Evolutionary conservation across 345 rosid genomes (phyloP).

Genomic region (Camelina laxa): DNA sequence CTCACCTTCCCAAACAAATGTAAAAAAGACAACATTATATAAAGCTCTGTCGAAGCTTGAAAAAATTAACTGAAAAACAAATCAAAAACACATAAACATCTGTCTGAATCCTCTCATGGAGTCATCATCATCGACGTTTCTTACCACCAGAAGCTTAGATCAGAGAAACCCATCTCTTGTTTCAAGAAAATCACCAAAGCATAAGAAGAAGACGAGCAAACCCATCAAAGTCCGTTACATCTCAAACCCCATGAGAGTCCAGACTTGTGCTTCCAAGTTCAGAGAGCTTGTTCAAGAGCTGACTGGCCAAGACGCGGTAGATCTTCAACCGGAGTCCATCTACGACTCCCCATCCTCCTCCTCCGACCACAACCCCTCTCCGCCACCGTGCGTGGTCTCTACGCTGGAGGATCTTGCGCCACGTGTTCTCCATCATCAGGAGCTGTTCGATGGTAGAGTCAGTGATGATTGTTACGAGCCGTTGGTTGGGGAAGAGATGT

Average conservation of each 20-base stretch:
- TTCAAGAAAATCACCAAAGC: constrained; percentile 31
- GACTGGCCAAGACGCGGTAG: constrained; percentile 86
- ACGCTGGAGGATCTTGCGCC: constrained; percentile 27
- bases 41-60: not conserved
- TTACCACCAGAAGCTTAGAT: constrained; percentile 29
- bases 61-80: not conserved
- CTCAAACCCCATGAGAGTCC: constrained; percentile 79
- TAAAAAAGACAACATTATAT: not conserved
- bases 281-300: constrained; percentile 87
- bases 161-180: constrained; percentile 10
- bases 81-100: not conserved
- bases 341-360: constrained; percentile 11
- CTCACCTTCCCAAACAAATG: constrained; percentile 31
- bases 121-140: constrained; percentile 37
- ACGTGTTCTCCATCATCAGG: constrained; percentile 23
- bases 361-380: constrained; percentile 36
- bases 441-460: constrained; percentile 24
- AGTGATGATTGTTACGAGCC: constrained; percentile 26
- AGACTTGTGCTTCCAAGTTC: constrained; percentile 70
- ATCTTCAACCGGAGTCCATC: constrained; percentile 35
- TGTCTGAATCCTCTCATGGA: constrained; percentile 35
- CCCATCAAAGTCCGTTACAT: constrained; percentile 77
- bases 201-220: constrained; percentile 40
- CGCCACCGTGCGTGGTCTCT: constrained; percentile 24
- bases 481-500: constrained; percentile 39